Evolutionary conservation across 345 rosid species (phyloP), one percentile per base, ranked within the genome.

Genomic region (Ricinus communis): DNA sequence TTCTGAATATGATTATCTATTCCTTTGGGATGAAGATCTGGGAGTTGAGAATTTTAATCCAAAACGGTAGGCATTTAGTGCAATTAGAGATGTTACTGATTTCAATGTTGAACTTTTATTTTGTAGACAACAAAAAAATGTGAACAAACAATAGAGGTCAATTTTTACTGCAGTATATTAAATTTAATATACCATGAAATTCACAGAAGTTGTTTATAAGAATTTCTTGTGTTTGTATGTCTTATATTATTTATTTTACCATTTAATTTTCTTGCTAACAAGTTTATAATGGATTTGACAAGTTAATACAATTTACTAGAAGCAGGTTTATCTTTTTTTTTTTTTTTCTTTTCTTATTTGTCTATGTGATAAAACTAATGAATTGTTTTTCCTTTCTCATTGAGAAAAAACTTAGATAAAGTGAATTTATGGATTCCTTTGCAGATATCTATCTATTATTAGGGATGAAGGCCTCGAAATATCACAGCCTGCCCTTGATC

Each of bases 21-120:
- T 94, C 79, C 93, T 94, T 69, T 94, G 98, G 98, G 98, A 94
- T 65, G 98, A 94, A 80, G 97, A 94, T 80, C 79, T 94, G 70
- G 96, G 95, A 59, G 95, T 91, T 5, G 89, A 71, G 75, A 82
- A 87, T 82, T 94, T 94, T 56, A 72, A 90, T 80, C 89, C 98
- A 16, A 82, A 25, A 49, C 65, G 85, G 97, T 94, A 81, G 69
- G 70, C 27, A 25, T 58, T 41, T 40, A 47, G 51, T 53, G 41
- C 31, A 56, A 19, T 38, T 21, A 6, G 13, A 38, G 25, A 24
- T 16, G 13, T 46, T 21, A 2, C 30, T 7, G 12, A 25, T 74
- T 38, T 61, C 27, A 14, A 43, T 72, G 46, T 63, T 31, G 33
- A 18, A 43, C 18, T 45, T 9, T 33, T 64, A 22, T 4, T 8